Conservation (phyloP, 129 eudicot genomes). For the Flaveria linearis region DNA sequence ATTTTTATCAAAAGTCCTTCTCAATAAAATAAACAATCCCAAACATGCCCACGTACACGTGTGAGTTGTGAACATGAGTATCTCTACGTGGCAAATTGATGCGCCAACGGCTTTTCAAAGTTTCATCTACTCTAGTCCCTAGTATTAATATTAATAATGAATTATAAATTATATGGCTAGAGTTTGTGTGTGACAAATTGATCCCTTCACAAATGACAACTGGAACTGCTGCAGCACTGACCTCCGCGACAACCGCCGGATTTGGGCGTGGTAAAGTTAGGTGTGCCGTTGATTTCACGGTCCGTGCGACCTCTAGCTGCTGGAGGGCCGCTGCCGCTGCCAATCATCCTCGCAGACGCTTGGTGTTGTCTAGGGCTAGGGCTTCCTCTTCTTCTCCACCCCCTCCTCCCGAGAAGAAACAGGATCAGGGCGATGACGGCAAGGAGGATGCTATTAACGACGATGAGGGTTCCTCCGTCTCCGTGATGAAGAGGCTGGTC, state of each 20-base stretch:
- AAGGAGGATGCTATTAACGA: constrained; percentile 4
- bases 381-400: constrained; percentile 27
- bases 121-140: no score
- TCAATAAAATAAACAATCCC: no score
- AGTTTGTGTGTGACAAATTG: no score
- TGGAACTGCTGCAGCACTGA: constrained; percentile 20
- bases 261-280: constrained; percentile 16
- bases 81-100: no score
- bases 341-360: constrained; percentile 26
- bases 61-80: no score
- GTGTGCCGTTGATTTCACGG: not conserved
- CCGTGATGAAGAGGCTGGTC: constrained; percentile 65
- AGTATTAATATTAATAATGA: no score
- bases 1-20: no score
- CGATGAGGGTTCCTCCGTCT: constrained; percentile 27
- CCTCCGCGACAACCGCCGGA: constrained; percentile 23
- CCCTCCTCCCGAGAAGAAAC: constrained; percentile 27
- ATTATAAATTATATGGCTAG: no score
- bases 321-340: not conserved
- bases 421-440: constrained; percentile 6
- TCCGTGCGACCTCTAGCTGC: not conserved
- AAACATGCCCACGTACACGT: no score
- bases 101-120: no score
- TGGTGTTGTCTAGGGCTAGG: constrained; percentile 8
- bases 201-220: no score